These are phyloP conservation scores for Rosellinia necatrix DNA, from an alignment of 2,329 filamentous ascomycete genomes.

Conservation along the genomic window DNA sequence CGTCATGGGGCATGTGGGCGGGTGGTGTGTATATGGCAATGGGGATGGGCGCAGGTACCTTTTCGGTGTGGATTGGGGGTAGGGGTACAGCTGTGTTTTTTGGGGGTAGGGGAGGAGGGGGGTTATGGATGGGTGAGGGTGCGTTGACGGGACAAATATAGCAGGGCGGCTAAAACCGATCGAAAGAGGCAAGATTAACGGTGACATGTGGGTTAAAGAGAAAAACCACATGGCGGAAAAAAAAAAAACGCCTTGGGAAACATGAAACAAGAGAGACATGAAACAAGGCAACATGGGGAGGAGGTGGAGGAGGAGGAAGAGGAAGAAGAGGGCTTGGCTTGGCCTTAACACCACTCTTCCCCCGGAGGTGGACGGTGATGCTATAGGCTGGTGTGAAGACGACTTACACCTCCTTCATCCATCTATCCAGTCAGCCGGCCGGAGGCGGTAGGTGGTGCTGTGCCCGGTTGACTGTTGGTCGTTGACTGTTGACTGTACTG, in stretches of 20 bases:
- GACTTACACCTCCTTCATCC: too few relatives aligned
- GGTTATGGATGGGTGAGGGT: too few relatives aligned
- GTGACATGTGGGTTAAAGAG: background rate
- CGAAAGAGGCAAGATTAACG: background rate
- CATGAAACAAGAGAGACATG: constrained; percentile 20
- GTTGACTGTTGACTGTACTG: too few relatives aligned
- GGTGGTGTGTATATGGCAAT: background rate
- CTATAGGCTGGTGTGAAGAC: constrained; percentile 21
- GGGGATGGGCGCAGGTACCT: too few relatives aligned
- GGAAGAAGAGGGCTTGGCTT: background rate
- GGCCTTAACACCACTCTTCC: too few relatives aligned
- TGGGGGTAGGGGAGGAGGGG: background rate
- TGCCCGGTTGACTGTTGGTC: too few relatives aligned
- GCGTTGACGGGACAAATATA: constrained; percentile 24
- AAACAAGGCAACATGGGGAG: background rate
- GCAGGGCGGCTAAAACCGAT: constrained; percentile 26
- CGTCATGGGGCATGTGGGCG: background rate
- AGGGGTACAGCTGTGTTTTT: background rate
- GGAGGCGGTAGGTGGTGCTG: constrained; percentile 11
- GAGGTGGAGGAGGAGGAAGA: background rate
- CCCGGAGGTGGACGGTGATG: too few relatives aligned
- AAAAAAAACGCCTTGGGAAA: constrained; percentile 36
- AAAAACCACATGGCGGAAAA: constrained; percentile 28
- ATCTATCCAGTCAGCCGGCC: too few relatives aligned
- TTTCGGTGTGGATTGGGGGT: too few relatives aligned